Base-by-base conservation (phyloP, 768 basidiomycete genomes). In the Nidularia pulvinata region DNA sequence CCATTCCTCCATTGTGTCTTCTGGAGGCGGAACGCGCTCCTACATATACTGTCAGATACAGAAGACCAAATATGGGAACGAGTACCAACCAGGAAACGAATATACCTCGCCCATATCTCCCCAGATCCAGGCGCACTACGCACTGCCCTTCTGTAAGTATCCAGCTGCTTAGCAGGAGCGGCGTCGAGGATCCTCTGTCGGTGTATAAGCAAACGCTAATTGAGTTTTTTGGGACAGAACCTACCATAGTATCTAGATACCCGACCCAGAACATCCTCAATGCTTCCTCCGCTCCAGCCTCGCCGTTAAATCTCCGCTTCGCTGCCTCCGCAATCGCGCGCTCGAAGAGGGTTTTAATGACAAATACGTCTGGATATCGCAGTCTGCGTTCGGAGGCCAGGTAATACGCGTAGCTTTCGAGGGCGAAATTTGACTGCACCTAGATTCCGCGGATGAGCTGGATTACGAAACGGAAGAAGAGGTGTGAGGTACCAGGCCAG, bases 101-200 rank as follows among this genome's bases (percentile, higher is more conserved):
- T 83, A 64, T 90, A 91, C 42, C 84, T 77, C 5, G 89, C 85
- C 87, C 89, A 91, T 13, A 91, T 71, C 60, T 90, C 88, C 16
- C 92, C 92, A 34, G 81, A 89, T 14, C 76, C 80, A 39, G 92
- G 91, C 0, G 86, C 83, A 61, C 91, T 92, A 53, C 89, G 79
- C 7, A 82, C 64, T 9, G 90, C 91, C 42, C 91, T 75, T 54
- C 68, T 71, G 32, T 82, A 74, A 13, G 75, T 65, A n/a, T 61
- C 59, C 33, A 73, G 55, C 58, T 86, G 76, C 7, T 65, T 65
- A 1, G 74, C 75, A 33, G 69, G 68, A 10, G 73, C 78, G 1
- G 63, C 73, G 13, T 76, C 74, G 53, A 80, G 70, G 33, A 74
- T 73, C 48, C 85, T 73, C 85, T 85, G 50, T 25, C 9, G 32